These are phyloP conservation scores for Elsinoe australis DNA, from an alignment of 2,329 filamentous ascomycete genomes.

Conservation along the genomic window DNA sequence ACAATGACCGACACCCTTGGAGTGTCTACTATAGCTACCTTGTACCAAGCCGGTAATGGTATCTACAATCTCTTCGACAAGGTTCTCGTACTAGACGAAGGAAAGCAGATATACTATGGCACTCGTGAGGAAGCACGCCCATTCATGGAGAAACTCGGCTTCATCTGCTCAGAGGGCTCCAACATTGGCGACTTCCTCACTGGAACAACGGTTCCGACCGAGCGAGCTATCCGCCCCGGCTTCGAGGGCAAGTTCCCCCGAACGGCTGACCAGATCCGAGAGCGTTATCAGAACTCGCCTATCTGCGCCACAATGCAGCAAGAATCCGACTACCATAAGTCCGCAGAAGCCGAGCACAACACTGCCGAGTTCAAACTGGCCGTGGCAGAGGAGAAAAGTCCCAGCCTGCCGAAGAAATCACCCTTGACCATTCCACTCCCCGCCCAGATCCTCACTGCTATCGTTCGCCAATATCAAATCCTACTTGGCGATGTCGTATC, in stretches of 20 bases:
- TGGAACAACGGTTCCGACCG: constrained; percentile 52
- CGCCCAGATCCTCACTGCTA: constrained; percentile 49
- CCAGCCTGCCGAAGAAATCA: constrained; percentile 46
- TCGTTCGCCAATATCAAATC: constrained; percentile 57
- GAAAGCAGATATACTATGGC: constrained; percentile 59
- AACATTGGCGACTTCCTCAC: constrained; percentile 61
- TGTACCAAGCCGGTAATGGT: constrained; percentile 63
- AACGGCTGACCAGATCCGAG: constrained; percentile 39
- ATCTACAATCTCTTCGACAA: constrained; percentile 66
- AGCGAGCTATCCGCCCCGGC: constrained; percentile 38
- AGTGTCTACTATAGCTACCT: constrained; percentile 53
- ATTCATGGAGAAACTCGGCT: constrained; percentile 59
- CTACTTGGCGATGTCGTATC: constrained; percentile 58
- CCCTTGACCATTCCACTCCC: constrained; percentile 50
- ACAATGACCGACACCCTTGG: constrained; percentile 57
- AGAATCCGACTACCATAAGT: constrained; percentile 52
- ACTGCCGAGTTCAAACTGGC: constrained; percentile 50
- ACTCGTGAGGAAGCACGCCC: constrained; percentile 50
- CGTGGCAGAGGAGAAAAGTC: constrained; percentile 49
- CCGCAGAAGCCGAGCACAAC: constrained; percentile 40
- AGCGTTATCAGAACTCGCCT: constrained; percentile 45
- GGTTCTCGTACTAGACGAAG: constrained; percentile 59
- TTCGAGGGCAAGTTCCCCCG: constrained; percentile 40
- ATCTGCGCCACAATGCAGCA: constrained; percentile 45
- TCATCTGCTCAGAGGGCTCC: constrained; percentile 53